These are phyloP conservation scores for Pisolithus microcarpus DNA, from an alignment of 768 basidiomycete genomes.

Conservation along the genomic window DNA sequence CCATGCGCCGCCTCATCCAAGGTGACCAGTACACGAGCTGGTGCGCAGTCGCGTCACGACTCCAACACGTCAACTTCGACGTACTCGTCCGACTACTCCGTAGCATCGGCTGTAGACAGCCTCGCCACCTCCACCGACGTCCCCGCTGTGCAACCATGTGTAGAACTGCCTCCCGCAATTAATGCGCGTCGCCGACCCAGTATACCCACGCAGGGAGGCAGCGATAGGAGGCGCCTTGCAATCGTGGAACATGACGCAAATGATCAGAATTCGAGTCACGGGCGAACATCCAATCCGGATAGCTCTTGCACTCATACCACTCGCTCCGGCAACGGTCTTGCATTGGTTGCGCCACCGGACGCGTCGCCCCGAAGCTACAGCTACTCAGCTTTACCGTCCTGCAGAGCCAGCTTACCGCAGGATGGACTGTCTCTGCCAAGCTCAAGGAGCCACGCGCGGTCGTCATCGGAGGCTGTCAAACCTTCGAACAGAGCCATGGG, in stretches of 20 bases:
- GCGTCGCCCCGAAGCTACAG: conserved; percentile 47
- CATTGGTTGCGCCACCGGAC: conserved; percentile 69
- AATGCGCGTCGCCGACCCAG: conserved; percentile 39
- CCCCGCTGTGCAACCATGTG: conserved; percentile 12
- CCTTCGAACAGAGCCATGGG: conserved; percentile 24
- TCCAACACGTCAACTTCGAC: conserved; percentile 10
- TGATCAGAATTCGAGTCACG: conserved; percentile 14
- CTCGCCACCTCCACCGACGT: conserved; percentile 15
- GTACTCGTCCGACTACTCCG: conserved; percentile 48
- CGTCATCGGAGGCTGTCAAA: conserved; percentile 41
- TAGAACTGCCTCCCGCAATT: conserved; percentile 22
- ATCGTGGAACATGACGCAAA: conserved; percentile 38
- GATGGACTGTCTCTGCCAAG: conserved; percentile 2
- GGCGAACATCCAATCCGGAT: conserved; percentile 15
- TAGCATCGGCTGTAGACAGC: conserved; percentile 26
- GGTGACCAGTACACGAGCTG: conserved; percentile 11
- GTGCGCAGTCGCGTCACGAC: conserved; percentile 7
- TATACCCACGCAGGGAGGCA: conserved; percentile 49
- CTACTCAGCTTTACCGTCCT: conserved; percentile 49
- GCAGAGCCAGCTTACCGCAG: conserved; percentile 33
- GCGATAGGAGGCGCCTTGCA: conserved; percentile 59
- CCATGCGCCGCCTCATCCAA: conserved; percentile 28
- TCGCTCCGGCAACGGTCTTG: conserved; percentile 43
- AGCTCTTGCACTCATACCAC: conserved; percentile 25
- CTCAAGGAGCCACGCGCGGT: conserved; percentile 33